Percentiles rank a stretch among this genome's conserved stretches.
phyloP scores from a whole-genome alignment of 257 asterid species.

The Solanum chiquidenum region DNA sequence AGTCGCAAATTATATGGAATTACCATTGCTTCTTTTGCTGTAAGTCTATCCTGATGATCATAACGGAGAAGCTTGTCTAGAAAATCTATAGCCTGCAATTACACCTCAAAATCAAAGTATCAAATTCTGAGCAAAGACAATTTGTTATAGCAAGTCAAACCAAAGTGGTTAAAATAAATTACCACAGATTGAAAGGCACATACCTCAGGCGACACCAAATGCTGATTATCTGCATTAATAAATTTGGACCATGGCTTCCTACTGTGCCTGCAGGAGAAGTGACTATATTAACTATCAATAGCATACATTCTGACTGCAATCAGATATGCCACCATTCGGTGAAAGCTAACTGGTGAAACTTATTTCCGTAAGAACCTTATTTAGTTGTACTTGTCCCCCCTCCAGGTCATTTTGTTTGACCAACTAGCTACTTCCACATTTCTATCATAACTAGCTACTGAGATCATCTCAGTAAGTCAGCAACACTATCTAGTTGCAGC shows the following conservation, averaged over 20 bases:
- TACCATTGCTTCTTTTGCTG: conserved; percentile 37
- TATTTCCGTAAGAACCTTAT: not conserved
- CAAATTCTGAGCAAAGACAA: not conserved
- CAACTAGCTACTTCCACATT: not conserved
- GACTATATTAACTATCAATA: not conserved
- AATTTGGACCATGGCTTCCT: conserved; percentile 35
- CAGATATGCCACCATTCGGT: not conserved
- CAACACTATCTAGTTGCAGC: not conserved
- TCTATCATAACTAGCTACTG: not conserved
- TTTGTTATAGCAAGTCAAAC: not conserved
- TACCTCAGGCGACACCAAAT: conserved; percentile 33
- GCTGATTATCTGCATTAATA: conserved; percentile 31
- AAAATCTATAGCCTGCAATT: conserved; percentile 30
- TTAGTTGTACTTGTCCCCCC: not conserved
- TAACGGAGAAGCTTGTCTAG: conserved; percentile 34
- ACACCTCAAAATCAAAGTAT: not conserved
- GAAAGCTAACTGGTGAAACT: not conserved
- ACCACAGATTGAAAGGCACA: not conserved
- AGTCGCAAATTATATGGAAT: not conserved
- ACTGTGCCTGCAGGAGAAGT: conserved; percentile 22
- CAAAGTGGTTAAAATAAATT: not conserved
- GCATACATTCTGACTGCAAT: not conserved
- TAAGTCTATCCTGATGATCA: conserved; percentile 34
- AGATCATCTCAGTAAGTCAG: not conserved
- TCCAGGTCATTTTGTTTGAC: not conserved